Evolutionary conservation across 345 rosid genomes (phyloP), one percentile per base, ranked within the genome.

Genomic region (Salix udensis): DNA sequence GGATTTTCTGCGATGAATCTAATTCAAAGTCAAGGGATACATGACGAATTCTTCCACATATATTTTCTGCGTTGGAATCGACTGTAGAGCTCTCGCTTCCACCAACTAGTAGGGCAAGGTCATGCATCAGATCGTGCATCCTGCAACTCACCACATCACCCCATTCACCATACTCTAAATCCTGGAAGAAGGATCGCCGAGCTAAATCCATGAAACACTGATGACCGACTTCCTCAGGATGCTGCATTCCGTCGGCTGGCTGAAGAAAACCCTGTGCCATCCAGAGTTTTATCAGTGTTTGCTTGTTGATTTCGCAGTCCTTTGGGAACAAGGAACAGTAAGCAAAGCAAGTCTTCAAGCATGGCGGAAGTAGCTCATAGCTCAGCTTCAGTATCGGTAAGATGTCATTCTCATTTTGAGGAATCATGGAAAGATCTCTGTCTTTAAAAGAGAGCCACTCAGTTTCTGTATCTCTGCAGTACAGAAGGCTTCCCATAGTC

Each of bases 81-180:
- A 62, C 66, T 30, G 48, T 0, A 30, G 48, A 66, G 71, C 70
- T 65, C 50, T 74, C 77, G 21, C 44, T 66, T 42, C 77, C 77
- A 2, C 71, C 71, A 65, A 74, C 71, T 30, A 46, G 24, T 3
- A 55, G 72, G 80, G 79, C 81, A 3, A 77, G 81, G 37, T 74
- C 77, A 37, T 71, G 78, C 7, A 80, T 48, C 36, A 80, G 62
- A 44, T 77, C 81, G 39, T 77, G 84, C 75, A 74, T 77, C 71
- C 53, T 77, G 18, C 70, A 74, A 2, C n/a, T 7, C 23, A 55
- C 58, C 44, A 76, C 69, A 61, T 69, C 30, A 24, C 37, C 79
- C 28, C 15, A 69, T 24, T 37, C 79, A 68, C 68, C 73, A 24
- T 18, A 58, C 39, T 76, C 58, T 18, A 69, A 67, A 48, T 76